Evolutionary conservation across 345 rosid genomes (phyloP), one percentile per base, ranked within the genome.

Genomic region (Reutealis trisperma): DNA sequence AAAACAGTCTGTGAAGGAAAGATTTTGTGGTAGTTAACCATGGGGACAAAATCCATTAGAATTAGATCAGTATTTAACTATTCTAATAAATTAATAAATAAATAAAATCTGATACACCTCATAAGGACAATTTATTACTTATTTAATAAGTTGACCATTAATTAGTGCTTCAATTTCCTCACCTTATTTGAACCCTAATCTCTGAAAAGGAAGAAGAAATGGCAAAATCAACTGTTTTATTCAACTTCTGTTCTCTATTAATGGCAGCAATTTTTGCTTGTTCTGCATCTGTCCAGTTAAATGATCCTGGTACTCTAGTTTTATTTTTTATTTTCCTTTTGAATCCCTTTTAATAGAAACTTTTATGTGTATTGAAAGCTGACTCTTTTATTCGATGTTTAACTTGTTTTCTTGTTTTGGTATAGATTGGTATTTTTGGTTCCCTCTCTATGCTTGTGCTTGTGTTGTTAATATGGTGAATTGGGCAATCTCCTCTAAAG

Each of bases 351-450:
- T 30, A 30, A 25, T 45, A 4, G 51, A 47, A 44, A 7, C 60
- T 67, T 30, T 12, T 19, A 32, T 25, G 60, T 16, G 8, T 58
- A n/a, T 71, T 9, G 14, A 22, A 30, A 41, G 24, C 55, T 51
- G 8, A 34, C 13, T 15, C 71, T 11, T 51, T 69, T 22, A 8
- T 47, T 13, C 9, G 1, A 19, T 62, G 18, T n/a, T n/a, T n/a
- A n/a, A n/a, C 30, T 30, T 47, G 62, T 11, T 0, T 37, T 7
- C 11, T 47, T 72, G 54, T 22, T 30, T 21, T 59, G 69, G 25
- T 75, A 30, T 67, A 93, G 99, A 91, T 85, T 93, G 94, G 97
- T 92, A 89, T 80, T 84, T 89, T 45, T 91, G 98, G 98, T 83
- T 93, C 76, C 96, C 95, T 69, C 88, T 91, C 3, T 96, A 92